These are phyloP conservation scores for Mortierella polycephala DNA, from an alignment of 371 early-diverging fungal species.

Conservation along the genomic window DNA sequence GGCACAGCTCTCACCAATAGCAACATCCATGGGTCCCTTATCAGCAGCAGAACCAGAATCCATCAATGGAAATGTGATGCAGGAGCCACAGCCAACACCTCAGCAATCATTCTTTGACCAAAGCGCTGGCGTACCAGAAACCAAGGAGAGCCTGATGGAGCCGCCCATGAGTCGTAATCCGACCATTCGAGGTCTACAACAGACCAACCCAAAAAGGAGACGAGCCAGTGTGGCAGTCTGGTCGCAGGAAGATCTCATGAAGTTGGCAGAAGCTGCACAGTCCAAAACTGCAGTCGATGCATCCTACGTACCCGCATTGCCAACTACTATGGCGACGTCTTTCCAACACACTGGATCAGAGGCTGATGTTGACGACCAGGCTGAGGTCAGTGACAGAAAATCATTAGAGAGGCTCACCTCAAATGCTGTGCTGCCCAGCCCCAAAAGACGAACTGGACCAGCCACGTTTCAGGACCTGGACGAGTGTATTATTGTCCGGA, in stretches of 20 bases:
- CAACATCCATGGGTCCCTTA: not conserved
- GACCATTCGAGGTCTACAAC: conserved; percentile 52
- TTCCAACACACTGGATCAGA: not conserved
- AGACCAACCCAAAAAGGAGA: conserved; percentile 60
- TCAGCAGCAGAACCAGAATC: conserved; percentile 1
- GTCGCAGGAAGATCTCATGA: conserved; percentile 77
- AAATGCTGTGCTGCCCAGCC: not conserved
- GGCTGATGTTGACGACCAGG: not conserved
- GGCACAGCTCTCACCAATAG: conserved; percentile 7
- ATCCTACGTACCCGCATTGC: conserved; percentile 6
- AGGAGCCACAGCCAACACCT: not conserved
- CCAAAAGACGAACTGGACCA: conserved; percentile 24
- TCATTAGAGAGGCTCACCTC: conserved; percentile 6
- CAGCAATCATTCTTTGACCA: conserved; percentile 21
- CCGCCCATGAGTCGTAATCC: conserved; percentile 39
- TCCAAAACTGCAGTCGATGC: conserved; percentile 19
- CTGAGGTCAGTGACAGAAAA: not conserved
- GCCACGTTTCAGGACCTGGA: conserved; percentile 41
- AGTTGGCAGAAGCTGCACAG: conserved; percentile 58
- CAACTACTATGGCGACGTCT: conserved; percentile 11
- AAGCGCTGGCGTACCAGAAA: not conserved
- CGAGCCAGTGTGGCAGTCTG: conserved; percentile 87
- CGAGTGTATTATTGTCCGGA: conserved; percentile 15
- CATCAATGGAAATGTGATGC: conserved; percentile 2
- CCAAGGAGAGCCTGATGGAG: not conserved